phyloP scores from a whole-genome alignment of 2,329 filamentous ascomycete genomes.

The Chalara sp. region DNA sequence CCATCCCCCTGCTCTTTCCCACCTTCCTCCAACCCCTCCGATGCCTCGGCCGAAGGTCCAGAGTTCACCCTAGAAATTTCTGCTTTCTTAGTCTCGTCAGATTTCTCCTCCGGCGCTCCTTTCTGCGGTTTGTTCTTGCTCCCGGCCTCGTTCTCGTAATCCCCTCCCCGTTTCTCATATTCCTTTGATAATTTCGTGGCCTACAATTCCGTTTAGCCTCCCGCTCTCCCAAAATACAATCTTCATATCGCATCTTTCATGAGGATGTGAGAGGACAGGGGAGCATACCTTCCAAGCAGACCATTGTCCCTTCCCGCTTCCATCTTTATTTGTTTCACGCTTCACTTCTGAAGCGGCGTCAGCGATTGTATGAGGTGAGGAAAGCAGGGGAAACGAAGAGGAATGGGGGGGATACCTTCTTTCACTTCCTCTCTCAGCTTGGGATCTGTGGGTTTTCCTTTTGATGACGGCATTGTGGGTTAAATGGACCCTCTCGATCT shows the following conservation, averaged over 20 bases:
- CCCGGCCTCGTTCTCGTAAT: conserved; percentile 34
- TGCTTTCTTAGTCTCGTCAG: conserved; percentile 4
- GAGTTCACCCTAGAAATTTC: too few relatives aligned
- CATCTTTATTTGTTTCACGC: conserved; percentile 37
- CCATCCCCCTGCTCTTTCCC: too few relatives aligned
- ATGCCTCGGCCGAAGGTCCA: too few relatives aligned
- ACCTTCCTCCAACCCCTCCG: too few relatives aligned
- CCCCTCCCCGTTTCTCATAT: conserved; percentile 32
- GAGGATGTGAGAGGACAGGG: neutral
- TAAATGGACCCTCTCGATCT: too few relatives aligned
- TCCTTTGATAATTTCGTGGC: conserved; percentile 35
- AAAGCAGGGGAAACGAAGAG: too few relatives aligned
- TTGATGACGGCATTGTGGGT: conserved; percentile 32
- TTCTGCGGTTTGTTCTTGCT: conserved; percentile 38
- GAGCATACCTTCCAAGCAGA: conserved; percentile 36
- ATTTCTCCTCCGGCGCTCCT: conserved; percentile 32
- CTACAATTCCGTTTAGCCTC: conserved; percentile 16
- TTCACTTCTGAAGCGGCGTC: conserved; percentile 18
- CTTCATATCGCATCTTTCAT: neutral
- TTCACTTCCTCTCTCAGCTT: conserved; percentile 37
- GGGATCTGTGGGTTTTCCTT: conserved; percentile 38
- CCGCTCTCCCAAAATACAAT: neutral
- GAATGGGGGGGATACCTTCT: conserved; percentile 23
- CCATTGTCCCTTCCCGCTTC: conserved; percentile 38
- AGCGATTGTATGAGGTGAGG: neutral